Conservation (phyloP, 2,329 filamentous ascomycete genomes). For the Apiospora sp. region DNA sequence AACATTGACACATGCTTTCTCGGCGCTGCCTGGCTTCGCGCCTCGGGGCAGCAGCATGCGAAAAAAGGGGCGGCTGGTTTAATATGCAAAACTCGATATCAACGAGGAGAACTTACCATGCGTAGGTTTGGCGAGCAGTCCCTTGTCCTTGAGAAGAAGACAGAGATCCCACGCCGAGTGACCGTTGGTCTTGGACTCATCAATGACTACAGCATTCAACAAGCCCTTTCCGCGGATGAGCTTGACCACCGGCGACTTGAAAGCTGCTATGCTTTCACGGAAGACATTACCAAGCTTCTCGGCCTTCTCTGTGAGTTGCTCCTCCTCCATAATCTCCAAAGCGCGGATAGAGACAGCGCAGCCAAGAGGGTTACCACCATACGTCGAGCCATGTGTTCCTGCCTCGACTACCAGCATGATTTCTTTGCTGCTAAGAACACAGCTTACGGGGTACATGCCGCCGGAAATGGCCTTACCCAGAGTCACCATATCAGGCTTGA, state of each 20-base stretch:
- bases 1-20: neutral
- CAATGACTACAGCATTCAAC: slow-evolving; percentile 94
- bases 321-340: slow-evolving; percentile 91
- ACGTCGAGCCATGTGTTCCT: slow-evolving; percentile 97
- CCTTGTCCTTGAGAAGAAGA: slow-evolving; percentile 94
- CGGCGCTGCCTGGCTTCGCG: neutral
- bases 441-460: slow-evolving; percentile 98
- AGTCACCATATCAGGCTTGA: slow-evolving; percentile 94
- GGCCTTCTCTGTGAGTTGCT: slow-evolving; percentile 84
- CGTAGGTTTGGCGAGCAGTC: slow-evolving; percentile 94
- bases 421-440: slow-evolving; percentile 85
- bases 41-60: neutral
- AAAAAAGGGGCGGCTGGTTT: neutral
- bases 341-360: slow-evolving; percentile 96
- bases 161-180: slow-evolving; percentile 96
- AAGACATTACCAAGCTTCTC: slow-evolving; percentile 84
- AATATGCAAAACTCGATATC: neutral
- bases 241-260: slow-evolving; percentile 83
- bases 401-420: slow-evolving; percentile 96
- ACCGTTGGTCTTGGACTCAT: slow-evolving; percentile 84
- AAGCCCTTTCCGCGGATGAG: slow-evolving; percentile 90
- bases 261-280: slow-evolving; percentile 76
- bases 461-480: slow-evolving; percentile 98
- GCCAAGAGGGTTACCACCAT: slow-evolving; percentile 94
- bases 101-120: slow-evolving; percentile 60